Evolutionary conservation across 2,329 filamentous ascomycete species (phyloP), one percentile per base, ranked within the genome.

Genomic region (Exophiala phaeomuriformis): DNA sequence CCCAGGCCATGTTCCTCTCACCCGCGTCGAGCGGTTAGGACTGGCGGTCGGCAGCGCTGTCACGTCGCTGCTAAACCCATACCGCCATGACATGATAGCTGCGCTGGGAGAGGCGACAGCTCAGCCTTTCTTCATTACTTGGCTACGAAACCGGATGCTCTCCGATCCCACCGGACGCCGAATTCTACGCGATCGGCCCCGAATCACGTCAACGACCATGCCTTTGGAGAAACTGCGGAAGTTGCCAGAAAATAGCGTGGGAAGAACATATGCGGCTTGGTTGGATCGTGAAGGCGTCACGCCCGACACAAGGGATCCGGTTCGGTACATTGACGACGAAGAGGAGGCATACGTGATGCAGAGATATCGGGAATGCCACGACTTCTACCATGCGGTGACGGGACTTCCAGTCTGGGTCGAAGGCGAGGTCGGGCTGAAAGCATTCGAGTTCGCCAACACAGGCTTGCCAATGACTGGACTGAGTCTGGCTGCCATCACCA

Each of bases 291-390:
- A 98, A 71, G 88, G 88, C 57, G 91, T 98, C 9, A 87, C 87
- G 5, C 93, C 93, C 1, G 93, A 98, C 69, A 95, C 91, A 4
- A 83, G 93, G 43, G 77, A 85, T 39, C 69, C 71, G 1, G 93
- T 98, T 39, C 82, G 87, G 49, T 97, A 95, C 73, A 90, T 98
- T 58, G 90, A 97, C 69, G 85, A 97, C 67, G 84, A 86, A 63
- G 93, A 98, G 72, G 95, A 90, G 68, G 93, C 93, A 35, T 98
- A 97, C 73, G 93, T 97, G 12, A 94, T 98, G 87, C 93, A 97
- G 75, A 83, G 93, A 50, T 98, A 98, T 71, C 84, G 93, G 58
- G 93, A 98, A 72, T 95, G 87, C 62, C 93, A 98, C 70, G 93
- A 98, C 69, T 96, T 98, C 71, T 96, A 94, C 73, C 93, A 98